phyloP scores from a whole-genome alignment of 2,329 filamentous ascomycete genomes.

The Fusarium setosum region DNA sequence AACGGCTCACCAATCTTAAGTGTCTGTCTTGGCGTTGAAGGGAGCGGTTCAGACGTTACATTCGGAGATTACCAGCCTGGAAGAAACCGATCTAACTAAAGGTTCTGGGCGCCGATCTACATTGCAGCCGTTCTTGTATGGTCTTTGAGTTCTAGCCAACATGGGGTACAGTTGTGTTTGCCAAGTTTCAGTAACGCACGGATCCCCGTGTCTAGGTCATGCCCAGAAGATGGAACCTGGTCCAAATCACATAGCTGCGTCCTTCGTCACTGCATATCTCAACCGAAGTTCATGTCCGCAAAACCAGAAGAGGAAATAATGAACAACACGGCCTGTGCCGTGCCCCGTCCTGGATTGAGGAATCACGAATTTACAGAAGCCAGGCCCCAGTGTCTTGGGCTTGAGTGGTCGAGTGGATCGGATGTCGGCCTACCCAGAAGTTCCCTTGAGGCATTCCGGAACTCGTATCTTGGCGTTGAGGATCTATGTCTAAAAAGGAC shows the following conservation, averaged over 20 bases:
- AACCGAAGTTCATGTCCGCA: background rate
- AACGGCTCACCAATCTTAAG: too few species aligned
- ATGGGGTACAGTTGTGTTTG: background rate
- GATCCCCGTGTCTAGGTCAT: background rate
- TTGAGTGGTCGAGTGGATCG: background rate
- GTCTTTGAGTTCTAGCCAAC: too few species aligned
- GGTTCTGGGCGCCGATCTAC: too few species aligned
- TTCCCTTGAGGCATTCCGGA: background rate
- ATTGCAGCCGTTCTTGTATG: too few species aligned
- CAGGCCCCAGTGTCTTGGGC: background rate
- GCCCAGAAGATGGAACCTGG: background rate
- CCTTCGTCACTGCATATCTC: background rate
- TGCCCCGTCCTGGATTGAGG: background rate
- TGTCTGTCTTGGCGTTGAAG: too few species aligned
- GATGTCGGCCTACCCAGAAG: background rate
- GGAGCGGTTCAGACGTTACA: too few species aligned
- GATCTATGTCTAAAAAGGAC: background rate
- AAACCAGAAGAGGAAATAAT: background rate
- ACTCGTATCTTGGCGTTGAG: background rate
- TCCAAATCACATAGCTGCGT: background rate
- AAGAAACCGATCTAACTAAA: too few species aligned
- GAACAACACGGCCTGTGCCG: background rate
- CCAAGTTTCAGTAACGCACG: background rate
- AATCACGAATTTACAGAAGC: background rate
- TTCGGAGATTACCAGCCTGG: too few species aligned